A percentile compares a stretch with the other conserved stretches of the same genome.
phyloP scores from a whole-genome alignment of 176 grass and related monocot species.

The Rhipidocladum racemiflorum region DNA sequence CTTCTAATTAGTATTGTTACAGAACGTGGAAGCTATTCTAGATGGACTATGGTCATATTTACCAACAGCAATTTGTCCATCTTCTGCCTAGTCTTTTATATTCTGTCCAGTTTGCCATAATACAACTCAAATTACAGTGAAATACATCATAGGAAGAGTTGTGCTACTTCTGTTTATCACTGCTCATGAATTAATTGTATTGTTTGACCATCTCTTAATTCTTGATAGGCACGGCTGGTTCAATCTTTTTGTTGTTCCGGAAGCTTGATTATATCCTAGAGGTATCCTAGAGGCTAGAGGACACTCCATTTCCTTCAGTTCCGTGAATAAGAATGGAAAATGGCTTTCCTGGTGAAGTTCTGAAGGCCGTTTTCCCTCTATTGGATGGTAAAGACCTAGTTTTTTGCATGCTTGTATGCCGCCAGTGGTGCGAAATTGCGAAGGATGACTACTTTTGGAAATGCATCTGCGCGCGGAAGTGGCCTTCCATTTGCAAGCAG shows the following conservation, averaged over 20 bases:
- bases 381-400: constrained; percentile 66
- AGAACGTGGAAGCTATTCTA: background rate
- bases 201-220: constrained; percentile 4
- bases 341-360: constrained; percentile 56
- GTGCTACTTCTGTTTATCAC: background rate
- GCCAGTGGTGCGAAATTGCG: constrained; percentile 53
- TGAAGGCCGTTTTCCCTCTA: constrained; percentile 64
- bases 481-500: constrained; percentile 66
- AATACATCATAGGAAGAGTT: background rate
- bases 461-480: constrained; percentile 65
- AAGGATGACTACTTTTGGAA: constrained; percentile 87
- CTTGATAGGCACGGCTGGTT: constrained; percentile 6
- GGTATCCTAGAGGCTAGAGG: background rate
- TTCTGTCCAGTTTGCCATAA: background rate
- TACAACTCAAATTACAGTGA: constrained; percentile 13
- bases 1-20: constrained; percentile 4
- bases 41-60: background rate
- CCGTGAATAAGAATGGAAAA: constrained; percentile 43
- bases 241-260: constrained; percentile 4
- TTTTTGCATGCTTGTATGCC: constrained; percentile 78
- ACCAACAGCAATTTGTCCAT: background rate
- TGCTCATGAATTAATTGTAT: background rate
- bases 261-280: constrained; percentile 4
- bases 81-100: background rate
- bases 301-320: constrained; percentile 28